Evolutionary conservation across 805 yeast species (phyloP), one percentile per base, ranked within the genome.

Genomic region (Kuraishia piskuri): DNA sequence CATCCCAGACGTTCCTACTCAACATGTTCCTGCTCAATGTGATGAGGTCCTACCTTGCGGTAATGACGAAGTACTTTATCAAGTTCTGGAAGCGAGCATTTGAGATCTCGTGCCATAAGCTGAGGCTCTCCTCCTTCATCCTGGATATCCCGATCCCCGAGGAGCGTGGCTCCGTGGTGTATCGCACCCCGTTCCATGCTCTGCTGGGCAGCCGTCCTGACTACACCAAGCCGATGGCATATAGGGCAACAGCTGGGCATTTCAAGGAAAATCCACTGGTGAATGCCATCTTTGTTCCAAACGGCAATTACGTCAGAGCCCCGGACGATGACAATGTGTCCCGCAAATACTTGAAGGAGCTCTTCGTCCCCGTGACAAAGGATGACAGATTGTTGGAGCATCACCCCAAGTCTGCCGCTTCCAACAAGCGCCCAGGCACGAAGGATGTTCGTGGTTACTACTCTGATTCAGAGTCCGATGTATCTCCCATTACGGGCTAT

Each of bases 101-200:
- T 62, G 74, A 71, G 50, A 67, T 76, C 7, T 71, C 81, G 2
- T 78, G 88, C 46, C 72, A 77, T 19, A 70, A 73, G 55, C 68
- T 88, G n/a, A 74, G 96, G 47, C 69, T 90, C 37, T 84, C 96
- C 0, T 89, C 94, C n/a, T 90, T 90, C 64, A 78, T 91, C 17
- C 68, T 90, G 40, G 86, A 84, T 20, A 70, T 66, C 20, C 84
- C 86, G 19, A 69, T 73, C 10, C 76, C 87, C 2, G 75, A 76
- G 36, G 96, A 89, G 67, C 74, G 92, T 58, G 96, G 96, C 0
- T 73, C 75, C 53, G 66, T 85, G 9, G 70, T 77, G 5, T 86
- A 85, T 68, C 74, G 88, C 55, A 76, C 73, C 52, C 4, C 69
- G 4, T 61, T 70, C 55, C 75, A 83, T 48, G 69, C 74, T 58